A percentile compares a stretch with the other conserved stretches of the same genome.
Conservation (phyloP, 441 rosid species). For the Metrosideros polymorpha region DNA sequence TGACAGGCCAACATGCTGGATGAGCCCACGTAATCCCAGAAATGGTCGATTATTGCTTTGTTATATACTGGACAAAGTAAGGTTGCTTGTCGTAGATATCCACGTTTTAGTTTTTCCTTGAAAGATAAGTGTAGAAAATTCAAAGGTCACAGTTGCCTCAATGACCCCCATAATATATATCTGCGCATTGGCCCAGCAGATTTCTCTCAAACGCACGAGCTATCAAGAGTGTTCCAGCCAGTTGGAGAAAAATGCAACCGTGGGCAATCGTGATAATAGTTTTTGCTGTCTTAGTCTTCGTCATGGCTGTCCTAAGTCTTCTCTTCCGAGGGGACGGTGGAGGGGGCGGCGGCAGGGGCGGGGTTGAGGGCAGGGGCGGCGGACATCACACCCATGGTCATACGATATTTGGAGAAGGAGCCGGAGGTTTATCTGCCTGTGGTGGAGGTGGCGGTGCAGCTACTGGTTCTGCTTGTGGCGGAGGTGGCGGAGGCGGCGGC, state of each 20-base stretch:
- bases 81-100: neutral
- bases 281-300: neutral
- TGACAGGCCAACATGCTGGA: neutral
- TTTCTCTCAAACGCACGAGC: neutral
- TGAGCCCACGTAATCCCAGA: neutral
- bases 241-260: neutral
- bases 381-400: neutral
- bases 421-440: neutral
- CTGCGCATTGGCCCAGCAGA: neutral
- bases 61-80: neutral
- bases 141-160: neutral
- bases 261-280: neutral
- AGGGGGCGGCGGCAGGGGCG: neutral
- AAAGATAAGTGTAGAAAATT: neutral
- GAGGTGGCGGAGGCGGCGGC: neutral
- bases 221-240: neutral
- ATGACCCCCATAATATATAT: neutral
- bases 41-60: neutral
- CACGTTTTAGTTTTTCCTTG: neutral
- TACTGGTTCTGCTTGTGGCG: neutral
- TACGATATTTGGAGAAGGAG: neutral
- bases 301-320: neutral
- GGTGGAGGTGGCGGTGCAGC: neutral
- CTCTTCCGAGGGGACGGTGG: neutral
- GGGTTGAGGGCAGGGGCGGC: no score